Evolutionary conservation across 75 land plant species (phyloP).

Genomic region (Sequoia sempervirens): DNA sequence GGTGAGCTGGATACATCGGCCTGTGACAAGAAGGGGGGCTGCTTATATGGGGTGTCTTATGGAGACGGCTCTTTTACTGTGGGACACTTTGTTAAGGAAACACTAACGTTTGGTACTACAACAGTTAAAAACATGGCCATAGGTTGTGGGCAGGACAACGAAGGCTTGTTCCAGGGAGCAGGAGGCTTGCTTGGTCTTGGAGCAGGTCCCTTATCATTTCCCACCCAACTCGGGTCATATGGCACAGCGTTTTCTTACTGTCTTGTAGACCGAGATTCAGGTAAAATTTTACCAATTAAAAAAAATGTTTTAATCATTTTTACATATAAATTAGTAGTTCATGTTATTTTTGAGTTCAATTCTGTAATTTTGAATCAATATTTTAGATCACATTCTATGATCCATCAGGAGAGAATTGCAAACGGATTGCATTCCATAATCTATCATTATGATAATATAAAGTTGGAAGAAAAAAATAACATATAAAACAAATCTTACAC

Average conservation of each 20-base stretch:
- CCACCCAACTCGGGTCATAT: constrained; percentile 53
- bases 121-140: constrained; percentile 44
- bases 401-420: too few species aligned
- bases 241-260: constrained; percentile 65
- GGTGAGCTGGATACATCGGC: constrained; percentile 17
- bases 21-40: constrained; percentile 38
- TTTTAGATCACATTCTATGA: too few species aligned
- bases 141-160: constrained; percentile 82
- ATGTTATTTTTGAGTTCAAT: too few species aligned
- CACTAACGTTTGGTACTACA: constrained; percentile 51
- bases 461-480: too few species aligned
- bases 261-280: constrained; percentile 33
- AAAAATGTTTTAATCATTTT: too few species aligned
- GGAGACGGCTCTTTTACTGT: constrained; percentile 82
- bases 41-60: constrained; percentile 67
- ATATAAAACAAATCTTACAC: too few species aligned
- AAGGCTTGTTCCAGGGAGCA: constrained; percentile 75
- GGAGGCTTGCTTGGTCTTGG: constrained; percentile 81
- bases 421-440: too few species aligned
- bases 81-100: constrained; percentile 73
- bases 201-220: constrained; percentile 57
- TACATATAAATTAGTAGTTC: too few species aligned
- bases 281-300: too few species aligned
- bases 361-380: too few species aligned
- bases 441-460: too few species aligned